These are phyloP conservation scores for Diospyros kaki DNA, from an alignment of 148 eudicot species.

Conservation along the genomic window DNA sequence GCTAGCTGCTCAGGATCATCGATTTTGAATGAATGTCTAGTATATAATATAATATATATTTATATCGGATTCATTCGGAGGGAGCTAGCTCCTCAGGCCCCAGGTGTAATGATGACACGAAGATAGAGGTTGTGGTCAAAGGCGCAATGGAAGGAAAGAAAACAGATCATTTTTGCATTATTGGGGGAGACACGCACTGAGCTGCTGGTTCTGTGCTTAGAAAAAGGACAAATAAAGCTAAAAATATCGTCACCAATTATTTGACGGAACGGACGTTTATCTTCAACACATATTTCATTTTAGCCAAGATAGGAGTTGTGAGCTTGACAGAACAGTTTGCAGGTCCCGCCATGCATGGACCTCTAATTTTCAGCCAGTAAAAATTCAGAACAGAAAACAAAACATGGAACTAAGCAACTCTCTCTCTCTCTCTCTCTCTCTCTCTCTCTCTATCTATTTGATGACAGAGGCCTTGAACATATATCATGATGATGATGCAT, in stretches of 20 bases:
- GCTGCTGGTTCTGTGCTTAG: constrained; percentile 15
- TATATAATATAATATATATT: too few species aligned
- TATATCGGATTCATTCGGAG: not conserved
- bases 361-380: not conserved
- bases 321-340: not conserved
- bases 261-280: not conserved
- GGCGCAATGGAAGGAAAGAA: not conserved
- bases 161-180: constrained; percentile 4
- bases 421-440: not conserved
- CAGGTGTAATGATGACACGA: not conserved
- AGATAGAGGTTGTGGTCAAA: constrained; percentile 1
- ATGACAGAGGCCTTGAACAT: too few species aligned
- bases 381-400: constrained; percentile 2
- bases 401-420: not conserved
- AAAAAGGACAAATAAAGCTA: constrained; percentile 9
- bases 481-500: constrained; percentile 20
- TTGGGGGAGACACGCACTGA: constrained; percentile 1
- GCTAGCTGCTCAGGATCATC: too few species aligned
- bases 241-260: not conserved
- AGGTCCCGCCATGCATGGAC: not conserved
- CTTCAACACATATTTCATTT: constrained; percentile 8
- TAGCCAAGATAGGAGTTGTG: not conserved
- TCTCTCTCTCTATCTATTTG: too few species aligned
- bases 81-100: not conserved
- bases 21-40: too few species aligned